Conservation (phyloP, 2,329 filamentous ascomycete genomes). For the Thelonectria rubi region DNA sequence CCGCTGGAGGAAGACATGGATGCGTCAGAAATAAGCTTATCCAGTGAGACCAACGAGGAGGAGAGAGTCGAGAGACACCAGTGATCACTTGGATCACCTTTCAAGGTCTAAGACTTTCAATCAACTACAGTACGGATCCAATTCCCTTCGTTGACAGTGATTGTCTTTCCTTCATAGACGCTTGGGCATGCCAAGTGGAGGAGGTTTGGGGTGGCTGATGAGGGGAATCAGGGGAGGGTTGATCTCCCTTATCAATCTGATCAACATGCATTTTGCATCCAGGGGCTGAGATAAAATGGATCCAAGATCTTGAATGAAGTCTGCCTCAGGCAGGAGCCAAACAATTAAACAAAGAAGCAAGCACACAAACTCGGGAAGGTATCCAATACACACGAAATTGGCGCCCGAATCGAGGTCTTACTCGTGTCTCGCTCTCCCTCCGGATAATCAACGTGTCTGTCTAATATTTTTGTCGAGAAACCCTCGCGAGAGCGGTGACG, state of each 20-base stretch:
- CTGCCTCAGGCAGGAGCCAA: conserved; percentile 16
- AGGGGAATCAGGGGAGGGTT: background rate
- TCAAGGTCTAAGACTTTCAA: too few relatives aligned
- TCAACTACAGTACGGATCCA: too few relatives aligned
- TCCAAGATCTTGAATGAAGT: background rate
- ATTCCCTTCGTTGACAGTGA: too few relatives aligned
- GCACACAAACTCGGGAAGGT: background rate
- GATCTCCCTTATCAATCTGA: conserved; percentile 43
- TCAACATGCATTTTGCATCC: conserved; percentile 38
- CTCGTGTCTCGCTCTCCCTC: background rate
- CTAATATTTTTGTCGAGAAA: background rate
- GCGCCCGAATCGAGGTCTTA: too few relatives aligned
- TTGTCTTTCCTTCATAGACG: too few relatives aligned
- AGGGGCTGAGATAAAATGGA: conserved; percentile 29
- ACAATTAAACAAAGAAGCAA: background rate
- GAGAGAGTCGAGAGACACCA: too few relatives aligned
- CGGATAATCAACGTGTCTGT: background rate
- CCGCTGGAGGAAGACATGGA: too few relatives aligned
- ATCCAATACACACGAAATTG: background rate
- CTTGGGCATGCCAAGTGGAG: background rate
- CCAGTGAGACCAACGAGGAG: too few relatives aligned
- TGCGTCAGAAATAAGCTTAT: too few relatives aligned
- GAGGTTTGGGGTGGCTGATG: background rate
- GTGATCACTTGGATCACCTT: too few relatives aligned
- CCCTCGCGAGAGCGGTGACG: background rate